Conservation (phyloP, 2,329 filamentous ascomycete genomes). For the Grosmannia huntii region DNA sequence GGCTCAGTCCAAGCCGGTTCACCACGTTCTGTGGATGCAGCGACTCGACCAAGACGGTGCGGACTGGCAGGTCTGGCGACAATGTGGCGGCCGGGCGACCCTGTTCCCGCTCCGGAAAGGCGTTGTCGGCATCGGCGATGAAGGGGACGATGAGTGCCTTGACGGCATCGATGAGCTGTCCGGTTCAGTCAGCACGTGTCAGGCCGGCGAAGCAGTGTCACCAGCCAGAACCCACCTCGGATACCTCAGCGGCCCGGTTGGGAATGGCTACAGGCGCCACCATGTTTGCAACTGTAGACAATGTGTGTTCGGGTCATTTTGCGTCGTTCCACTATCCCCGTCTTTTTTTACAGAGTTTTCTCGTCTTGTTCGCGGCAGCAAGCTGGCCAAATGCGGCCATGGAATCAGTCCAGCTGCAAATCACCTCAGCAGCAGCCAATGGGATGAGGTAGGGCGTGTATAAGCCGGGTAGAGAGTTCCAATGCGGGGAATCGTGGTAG, state of each 20-base stretch:
- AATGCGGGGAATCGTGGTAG: neutral
- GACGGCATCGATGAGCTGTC: constrained; percentile 54
- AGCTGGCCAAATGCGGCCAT: neutral
- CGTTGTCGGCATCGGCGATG: constrained; percentile 56
- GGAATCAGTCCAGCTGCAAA: neutral
- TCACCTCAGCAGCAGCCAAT: neutral
- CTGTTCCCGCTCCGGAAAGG: constrained; percentile 36
- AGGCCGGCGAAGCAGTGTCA: neutral
- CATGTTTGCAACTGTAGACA: neutral
- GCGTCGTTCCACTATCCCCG: neutral
- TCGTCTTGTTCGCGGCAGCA: neutral
- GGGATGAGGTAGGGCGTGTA: neutral
- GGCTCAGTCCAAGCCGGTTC: constrained; percentile 41
- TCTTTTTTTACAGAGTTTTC: neutral
- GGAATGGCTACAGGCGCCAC: neutral
- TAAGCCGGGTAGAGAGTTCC: neutral
- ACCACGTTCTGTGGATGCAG: constrained; percentile 44
- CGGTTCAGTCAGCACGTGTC: neutral
- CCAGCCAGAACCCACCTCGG: constrained; percentile 14
- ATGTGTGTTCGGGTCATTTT: neutral
- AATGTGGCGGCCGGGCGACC: constrained; percentile 34
- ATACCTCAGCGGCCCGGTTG: constrained; percentile 18
- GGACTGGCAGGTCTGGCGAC: constrained; percentile 23
- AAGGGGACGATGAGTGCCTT: constrained; percentile 58
- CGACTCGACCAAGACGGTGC: constrained; percentile 51